Evolutionary conservation across 805 yeast genomes (phyloP), one percentile per base, ranked within the genome.

Genomic region (Clavispora asparagi): DNA sequence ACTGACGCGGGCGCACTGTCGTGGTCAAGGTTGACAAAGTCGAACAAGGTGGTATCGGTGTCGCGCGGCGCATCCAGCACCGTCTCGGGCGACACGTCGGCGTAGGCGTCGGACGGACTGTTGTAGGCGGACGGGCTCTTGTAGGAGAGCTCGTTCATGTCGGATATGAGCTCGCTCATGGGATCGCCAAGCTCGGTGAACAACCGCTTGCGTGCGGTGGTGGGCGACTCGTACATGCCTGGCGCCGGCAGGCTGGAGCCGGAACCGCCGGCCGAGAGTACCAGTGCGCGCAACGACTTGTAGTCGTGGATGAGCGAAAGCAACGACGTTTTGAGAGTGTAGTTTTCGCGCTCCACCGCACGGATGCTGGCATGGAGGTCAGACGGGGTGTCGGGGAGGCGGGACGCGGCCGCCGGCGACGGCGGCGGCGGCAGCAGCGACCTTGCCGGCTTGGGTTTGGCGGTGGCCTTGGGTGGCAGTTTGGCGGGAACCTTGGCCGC

Each of bases 301-400:
- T 71, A 71, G 48, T 71, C 75, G 45, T 69, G 68, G 27, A 71
- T 70, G 42, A 71, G 58, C 37, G 62, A 55, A 36, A 71, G 59
- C 30, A 71, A 54, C 42, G 63, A 61, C 9, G 62, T 50, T 43
- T 71, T 71, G 41, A 71, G 61, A 28, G 61, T 60, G 42, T 57
- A 51, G 50, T 71, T 71, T 47, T 71, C 76, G 16, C 53, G 47
- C 32, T 63, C 66, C 14, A 68, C 55, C 23, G 47, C 35, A 9
- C 52, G 45, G 44, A 59, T 55, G 45, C 48, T 52, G 28, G 46
- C 14, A 12, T 45, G 40, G 32, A 54, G 52, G 17, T 52, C 54
- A n/a, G n/a, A n/a, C 23, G 48, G 50, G 31, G 53, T 37, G 13
- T 6, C 16, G 13, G 10, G 17, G n/a, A 8, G 17, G 10, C 29